phyloP scores from a whole-genome alignment of 306 rosid species.

The Fragaria ananassa region DNA sequence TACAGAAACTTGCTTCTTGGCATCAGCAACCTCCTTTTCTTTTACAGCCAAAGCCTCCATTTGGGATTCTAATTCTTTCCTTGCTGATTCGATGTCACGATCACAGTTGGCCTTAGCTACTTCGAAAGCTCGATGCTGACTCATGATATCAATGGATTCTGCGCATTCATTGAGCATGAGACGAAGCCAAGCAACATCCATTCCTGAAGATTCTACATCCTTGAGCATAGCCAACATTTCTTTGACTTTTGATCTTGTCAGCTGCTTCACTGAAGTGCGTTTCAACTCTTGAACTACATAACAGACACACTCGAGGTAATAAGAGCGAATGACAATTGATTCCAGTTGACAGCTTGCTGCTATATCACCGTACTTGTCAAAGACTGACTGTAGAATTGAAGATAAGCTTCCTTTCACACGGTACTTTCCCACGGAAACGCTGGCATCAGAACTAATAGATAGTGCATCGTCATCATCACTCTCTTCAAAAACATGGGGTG shows the following conservation, averaged over 20 bases:
- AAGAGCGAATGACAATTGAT: slow-evolving; percentile 71
- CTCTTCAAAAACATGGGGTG: slow-evolving; percentile 36
- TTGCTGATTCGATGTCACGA: slow-evolving; percentile 40
- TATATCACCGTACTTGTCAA: slow-evolving; percentile 74
- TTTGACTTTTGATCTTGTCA: slow-evolving; percentile 56
- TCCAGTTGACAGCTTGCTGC: slow-evolving; percentile 70
- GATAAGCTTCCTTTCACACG: slow-evolving; percentile 58
- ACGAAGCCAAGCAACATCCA: slow-evolving; percentile 65
- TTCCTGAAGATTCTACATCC: slow-evolving; percentile 70
- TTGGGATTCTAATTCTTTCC: slow-evolving; percentile 51
- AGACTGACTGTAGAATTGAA: slow-evolving; percentile 52
- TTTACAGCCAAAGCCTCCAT: slow-evolving; percentile 49
- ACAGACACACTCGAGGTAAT: slow-evolving; percentile 77
- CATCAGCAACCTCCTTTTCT: slow-evolving; percentile 55
- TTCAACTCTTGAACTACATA: slow-evolving; percentile 72
- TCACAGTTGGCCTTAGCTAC: slow-evolving; percentile 45
- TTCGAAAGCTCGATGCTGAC: slow-evolving; percentile 40
- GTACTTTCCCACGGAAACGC: slow-evolving; percentile 65
- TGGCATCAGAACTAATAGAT: slow-evolving; percentile 51
- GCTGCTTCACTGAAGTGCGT: slow-evolving; percentile 32
- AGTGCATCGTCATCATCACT: slow-evolving; percentile 52
- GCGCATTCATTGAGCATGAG: slow-evolving; percentile 42
- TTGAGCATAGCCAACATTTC: slow-evolving; percentile 72
- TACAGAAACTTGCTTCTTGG: slow-evolving; percentile 43
- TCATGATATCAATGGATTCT: slow-evolving; percentile 45